Conservation (phyloP, 1,139 yeast species). For the Hansenula anomala region DNA sequence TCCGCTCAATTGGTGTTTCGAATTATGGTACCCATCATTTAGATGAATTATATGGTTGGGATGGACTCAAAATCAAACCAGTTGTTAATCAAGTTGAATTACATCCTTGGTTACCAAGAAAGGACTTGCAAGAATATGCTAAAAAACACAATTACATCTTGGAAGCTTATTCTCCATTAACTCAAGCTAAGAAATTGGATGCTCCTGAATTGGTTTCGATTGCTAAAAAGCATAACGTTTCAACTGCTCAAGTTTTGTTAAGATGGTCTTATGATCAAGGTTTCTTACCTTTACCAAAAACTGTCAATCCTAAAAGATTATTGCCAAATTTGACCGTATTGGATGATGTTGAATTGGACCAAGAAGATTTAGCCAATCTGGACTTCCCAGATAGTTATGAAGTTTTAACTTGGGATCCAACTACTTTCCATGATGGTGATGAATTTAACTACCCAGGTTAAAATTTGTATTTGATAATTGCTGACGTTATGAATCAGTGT, state of each 20-base stretch:
- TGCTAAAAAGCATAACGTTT: slow-evolving; percentile 30
- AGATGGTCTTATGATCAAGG: slow-evolving; percentile 39
- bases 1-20: slow-evolving; percentile 34
- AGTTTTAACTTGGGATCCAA: slow-evolving; percentile 1
- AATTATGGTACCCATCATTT: slow-evolving; percentile 33
- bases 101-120: slow-evolving; percentile 1
- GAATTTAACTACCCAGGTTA: neutral
- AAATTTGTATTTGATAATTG: too few relatives aligned
- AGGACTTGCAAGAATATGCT: slow-evolving; percentile 34
- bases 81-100: neutral
- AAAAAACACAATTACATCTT: slow-evolving; percentile 32
- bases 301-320: slow-evolving; percentile 47
- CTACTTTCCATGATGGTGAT: neutral
- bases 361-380: slow-evolving; percentile 8
- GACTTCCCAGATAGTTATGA: slow-evolving; percentile 12
- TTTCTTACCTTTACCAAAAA: slow-evolving; percentile 64
- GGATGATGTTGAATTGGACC: slow-evolving; percentile 11
- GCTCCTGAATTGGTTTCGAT: slow-evolving; percentile 20
- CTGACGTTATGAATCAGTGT: too few relatives aligned
- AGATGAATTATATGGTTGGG: slow-evolving; percentile 29
- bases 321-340: slow-evolving; percentile 37
- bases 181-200: slow-evolving; percentile 37
- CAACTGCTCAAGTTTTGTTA: slow-evolving; percentile 37
- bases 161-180: slow-evolving; percentile 52
- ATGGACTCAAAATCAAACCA: slow-evolving; percentile 26